phyloP scores from a whole-genome alignment of 306 rosid genomes.

The Cicer cuneatum region DNA sequence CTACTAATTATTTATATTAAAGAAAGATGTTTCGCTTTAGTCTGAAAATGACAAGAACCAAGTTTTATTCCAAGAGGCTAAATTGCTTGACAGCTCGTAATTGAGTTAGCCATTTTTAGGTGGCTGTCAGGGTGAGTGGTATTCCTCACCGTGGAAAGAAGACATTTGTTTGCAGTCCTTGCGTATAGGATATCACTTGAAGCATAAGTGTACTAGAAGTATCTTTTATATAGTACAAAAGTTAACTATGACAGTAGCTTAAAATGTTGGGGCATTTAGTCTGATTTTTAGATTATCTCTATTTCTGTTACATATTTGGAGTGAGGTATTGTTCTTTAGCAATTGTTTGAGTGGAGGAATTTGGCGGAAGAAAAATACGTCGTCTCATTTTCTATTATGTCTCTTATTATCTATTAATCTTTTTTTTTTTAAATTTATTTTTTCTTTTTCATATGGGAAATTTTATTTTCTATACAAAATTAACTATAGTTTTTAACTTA shows the following conservation, averaged over 20 bases:
- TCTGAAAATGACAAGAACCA: not conserved
- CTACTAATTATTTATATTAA: too few relatives aligned
- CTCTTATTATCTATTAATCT: too few relatives aligned
- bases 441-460: too few relatives aligned
- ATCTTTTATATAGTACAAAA: not conserved
- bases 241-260: not conserved
- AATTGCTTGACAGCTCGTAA: not conserved
- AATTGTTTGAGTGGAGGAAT: too few relatives aligned
- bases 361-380: too few relatives aligned
- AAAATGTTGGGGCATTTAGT: not conserved
- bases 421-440: too few relatives aligned
- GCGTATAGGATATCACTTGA: not conserved
- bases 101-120: slow-evolving; percentile 10
- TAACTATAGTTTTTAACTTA: too few relatives aligned
- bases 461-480: too few relatives aligned
- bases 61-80: slow-evolving; percentile 2
- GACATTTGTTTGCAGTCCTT: not conserved
- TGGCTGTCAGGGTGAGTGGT: not conserved
- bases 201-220: not conserved
- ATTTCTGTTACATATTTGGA: too few relatives aligned
- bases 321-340: too few relatives aligned
- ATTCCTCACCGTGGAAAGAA: not conserved
- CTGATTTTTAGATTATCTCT: too few relatives aligned
- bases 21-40: slow-evolving; percentile 8
- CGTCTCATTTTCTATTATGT: too few relatives aligned